phyloP scores from a whole-genome alignment of 2,329 filamentous ascomycete species.

The Penicillium crustosum region DNA sequence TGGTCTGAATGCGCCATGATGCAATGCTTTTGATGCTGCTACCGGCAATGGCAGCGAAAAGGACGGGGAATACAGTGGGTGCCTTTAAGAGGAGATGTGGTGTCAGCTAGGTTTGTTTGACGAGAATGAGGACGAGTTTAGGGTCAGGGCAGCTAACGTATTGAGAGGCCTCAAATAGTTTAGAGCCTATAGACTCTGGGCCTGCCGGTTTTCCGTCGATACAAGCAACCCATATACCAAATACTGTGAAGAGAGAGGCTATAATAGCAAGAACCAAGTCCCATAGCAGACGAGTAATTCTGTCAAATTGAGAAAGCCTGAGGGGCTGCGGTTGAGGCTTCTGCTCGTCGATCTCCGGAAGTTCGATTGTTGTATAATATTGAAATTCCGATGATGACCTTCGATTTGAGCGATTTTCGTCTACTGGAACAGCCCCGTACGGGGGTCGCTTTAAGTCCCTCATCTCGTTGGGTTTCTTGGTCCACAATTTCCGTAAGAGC shows the following conservation, averaged over 20 bases:
- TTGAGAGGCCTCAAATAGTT: not conserved
- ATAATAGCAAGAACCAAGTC: not conserved
- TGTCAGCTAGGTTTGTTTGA: not conserved
- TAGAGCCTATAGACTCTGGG: not conserved
- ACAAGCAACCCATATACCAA: not conserved
- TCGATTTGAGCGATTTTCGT: not conserved
- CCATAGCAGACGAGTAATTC: not conserved
- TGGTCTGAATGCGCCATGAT: conserved; percentile 1
- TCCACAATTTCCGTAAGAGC: not conserved
- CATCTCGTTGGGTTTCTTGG: not conserved
- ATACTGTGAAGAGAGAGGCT: not conserved
- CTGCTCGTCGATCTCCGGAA: not conserved
- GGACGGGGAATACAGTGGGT: not conserved
- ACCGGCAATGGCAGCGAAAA: conserved; percentile 1
- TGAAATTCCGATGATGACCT: not conserved
- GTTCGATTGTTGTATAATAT: not conserved
- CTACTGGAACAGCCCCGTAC: not conserved
- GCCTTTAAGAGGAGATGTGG: not conserved
- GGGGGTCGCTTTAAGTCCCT: not conserved
- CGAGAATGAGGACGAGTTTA: not conserved
- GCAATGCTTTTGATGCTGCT: conserved; percentile 5
- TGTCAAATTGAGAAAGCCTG: not conserved
- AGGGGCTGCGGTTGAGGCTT: not conserved
- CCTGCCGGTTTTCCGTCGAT: not conserved
- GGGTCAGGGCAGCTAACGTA: not conserved